These are phyloP conservation scores for Dendrocalamus sinicus DNA, from an alignment of 176 grass and related monocot genomes.

Conservation along the genomic window DNA sequence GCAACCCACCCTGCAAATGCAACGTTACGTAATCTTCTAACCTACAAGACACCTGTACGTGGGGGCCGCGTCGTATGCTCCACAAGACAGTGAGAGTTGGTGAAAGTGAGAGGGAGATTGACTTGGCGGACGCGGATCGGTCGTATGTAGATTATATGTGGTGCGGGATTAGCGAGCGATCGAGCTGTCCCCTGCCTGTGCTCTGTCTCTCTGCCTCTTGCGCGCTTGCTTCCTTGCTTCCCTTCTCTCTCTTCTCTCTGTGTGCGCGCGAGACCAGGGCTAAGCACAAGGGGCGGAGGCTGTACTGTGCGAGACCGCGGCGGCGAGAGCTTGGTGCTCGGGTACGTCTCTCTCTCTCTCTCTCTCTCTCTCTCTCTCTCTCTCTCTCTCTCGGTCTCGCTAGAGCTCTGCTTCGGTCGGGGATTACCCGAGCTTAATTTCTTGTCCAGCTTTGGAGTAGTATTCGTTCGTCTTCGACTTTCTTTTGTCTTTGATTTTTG, in stretches of 20 bases:
- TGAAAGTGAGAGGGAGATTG: too few relatives aligned
- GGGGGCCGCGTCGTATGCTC: rapidly evolving
- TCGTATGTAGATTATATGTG: constrained; percentile 52
- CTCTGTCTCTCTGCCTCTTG: constrained; percentile 12
- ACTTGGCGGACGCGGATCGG: constrained; percentile 27
- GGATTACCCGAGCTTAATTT: constrained; percentile 20
- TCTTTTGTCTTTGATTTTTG: not conserved
- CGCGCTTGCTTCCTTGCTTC: constrained; percentile 34
- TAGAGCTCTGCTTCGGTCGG: constrained; percentile 19
- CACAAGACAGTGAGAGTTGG: not conserved
- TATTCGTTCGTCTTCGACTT: not conserved
- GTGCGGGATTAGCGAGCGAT: constrained; percentile 58
- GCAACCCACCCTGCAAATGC: constrained; percentile 30
- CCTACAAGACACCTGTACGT: rapidly evolving
- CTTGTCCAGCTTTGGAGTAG: not conserved
- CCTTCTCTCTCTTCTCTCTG: not conserved
- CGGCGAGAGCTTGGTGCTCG: constrained; percentile 1
- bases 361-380: not conserved
- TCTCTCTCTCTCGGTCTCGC: constrained; percentile 6
- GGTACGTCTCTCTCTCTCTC: constrained; percentile 39
- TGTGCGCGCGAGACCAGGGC: not conserved
- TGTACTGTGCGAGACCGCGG: not conserved
- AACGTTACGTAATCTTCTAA: not conserved
- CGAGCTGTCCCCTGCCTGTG: constrained; percentile 60
- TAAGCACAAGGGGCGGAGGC: not conserved